phyloP scores from a whole-genome alignment of 108 stramenopile genomes.

The Conticribra weissflogii region DNA sequence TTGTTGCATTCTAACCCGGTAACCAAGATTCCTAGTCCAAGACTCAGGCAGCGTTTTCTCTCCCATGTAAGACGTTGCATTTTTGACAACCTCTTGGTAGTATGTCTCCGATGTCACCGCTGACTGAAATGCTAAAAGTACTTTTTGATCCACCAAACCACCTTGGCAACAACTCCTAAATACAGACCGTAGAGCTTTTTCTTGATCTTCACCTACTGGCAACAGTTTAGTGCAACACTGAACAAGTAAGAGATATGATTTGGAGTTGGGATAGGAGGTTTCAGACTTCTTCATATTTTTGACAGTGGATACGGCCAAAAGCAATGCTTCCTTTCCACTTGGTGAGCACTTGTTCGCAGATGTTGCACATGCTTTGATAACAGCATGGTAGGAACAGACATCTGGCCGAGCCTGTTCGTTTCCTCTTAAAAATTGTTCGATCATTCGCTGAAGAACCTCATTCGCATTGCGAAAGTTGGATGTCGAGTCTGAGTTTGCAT shows the following conservation, averaged over 20 bases:
- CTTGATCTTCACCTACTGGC: conserved; percentile 48
- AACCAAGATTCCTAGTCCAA: conserved; percentile 78
- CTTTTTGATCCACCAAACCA: conserved; percentile 66
- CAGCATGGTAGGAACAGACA: conserved; percentile 56
- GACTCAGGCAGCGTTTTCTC: conserved; percentile 61
- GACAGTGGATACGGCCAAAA: conserved; percentile 50
- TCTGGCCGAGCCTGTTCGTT: conserved; percentile 47
- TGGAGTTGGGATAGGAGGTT: conserved; percentile 55
- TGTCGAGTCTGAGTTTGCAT: conserved; percentile 30
- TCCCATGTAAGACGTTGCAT: conserved; percentile 49
- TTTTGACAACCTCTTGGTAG: conserved; percentile 58
- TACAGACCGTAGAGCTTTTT: conserved; percentile 59
- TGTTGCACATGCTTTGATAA: conserved; percentile 61
- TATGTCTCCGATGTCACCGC: conserved; percentile 59
- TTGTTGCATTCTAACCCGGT: conserved; percentile 41
- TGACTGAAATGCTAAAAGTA: conserved; percentile 58
- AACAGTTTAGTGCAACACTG: conserved; percentile 63
- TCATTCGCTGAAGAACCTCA: conserved; percentile 54
- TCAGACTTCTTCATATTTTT: conserved; percentile 51
- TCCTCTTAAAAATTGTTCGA: conserved; percentile 33
- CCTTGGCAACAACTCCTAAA: conserved; percentile 74
- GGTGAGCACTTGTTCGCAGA: conserved; percentile 12
- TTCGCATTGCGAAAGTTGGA: conserved; percentile 27
- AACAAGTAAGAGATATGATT: conserved; percentile 64
- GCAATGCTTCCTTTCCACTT: conserved; percentile 23